Evolutionary conservation across 352 stramenopile species (phyloP).

Genomic region (Pythium oligandrum): DNA sequence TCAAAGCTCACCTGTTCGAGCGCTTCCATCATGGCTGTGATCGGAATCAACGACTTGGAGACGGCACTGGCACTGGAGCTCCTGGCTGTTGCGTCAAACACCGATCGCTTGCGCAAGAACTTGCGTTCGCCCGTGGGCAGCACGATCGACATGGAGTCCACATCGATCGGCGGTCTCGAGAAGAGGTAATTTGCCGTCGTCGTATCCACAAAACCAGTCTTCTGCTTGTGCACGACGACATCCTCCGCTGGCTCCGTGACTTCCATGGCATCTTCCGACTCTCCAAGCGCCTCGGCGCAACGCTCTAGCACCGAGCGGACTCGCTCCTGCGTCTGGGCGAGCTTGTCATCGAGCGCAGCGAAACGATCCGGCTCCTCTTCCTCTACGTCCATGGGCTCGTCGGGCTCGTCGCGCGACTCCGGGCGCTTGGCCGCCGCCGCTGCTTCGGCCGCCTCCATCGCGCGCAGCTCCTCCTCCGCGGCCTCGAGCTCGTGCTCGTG

Average conservation of each 20-base stretch:
- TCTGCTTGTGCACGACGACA: conserved; percentile 21
- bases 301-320: conserved; percentile 55
- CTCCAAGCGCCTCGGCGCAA: conserved; percentile 53
- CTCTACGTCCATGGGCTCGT: conserved; percentile 6
- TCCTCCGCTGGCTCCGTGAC: conserved; percentile 29
- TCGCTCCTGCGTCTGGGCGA: conserved; percentile 37
- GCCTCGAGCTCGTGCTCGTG: conserved; percentile 79
- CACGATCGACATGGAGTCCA: conserved; percentile 55
- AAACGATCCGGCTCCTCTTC: neutral
- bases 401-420: neutral
- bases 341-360: conserved; percentile 15
- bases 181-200: conserved; percentile 44
- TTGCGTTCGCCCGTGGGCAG: conserved; percentile 43
- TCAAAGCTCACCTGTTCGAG: conserved; percentile 29
- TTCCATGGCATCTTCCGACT: conserved; percentile 34
- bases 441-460: conserved; percentile 45
- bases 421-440: neutral
- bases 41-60: conserved; percentile 39
- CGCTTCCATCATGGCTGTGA: conserved; percentile 46
- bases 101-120: conserved; percentile 59
- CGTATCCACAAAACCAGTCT: conserved; percentile 24
- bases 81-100: neutral
- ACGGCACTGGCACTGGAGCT: conserved; percentile 9
- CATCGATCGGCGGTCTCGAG: conserved; percentile 53
- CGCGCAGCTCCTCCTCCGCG: conserved; percentile 53